A percentile compares a stretch with the other conserved stretches of the same genome.
Conservation (phyloP, 306 rosid species). For the Heteromeles arbutifolia region DNA sequence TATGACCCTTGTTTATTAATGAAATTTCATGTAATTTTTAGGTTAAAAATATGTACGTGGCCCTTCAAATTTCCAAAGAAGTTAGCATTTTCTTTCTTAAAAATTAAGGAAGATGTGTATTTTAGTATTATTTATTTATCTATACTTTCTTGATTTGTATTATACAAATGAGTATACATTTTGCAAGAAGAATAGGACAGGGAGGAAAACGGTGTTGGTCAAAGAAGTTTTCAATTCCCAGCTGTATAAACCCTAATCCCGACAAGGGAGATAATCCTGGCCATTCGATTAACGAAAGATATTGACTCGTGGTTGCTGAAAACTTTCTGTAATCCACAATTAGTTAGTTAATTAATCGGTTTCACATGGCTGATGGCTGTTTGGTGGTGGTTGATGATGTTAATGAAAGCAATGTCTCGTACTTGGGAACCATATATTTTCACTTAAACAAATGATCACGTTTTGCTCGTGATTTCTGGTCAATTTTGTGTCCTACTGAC, state of each 20-base stretch:
- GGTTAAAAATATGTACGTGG: too few species aligned
- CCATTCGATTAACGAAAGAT: neutral
- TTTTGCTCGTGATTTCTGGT: neutral
- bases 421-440: neutral
- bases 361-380: neutral
- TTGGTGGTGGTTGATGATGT: neutral
- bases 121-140: too few species aligned
- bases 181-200: neutral
- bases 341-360: neutral
- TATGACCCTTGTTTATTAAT: too few species aligned
- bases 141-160: too few species aligned
- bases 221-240: neutral
- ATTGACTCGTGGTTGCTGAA: neutral
- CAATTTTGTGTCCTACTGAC: neutral
- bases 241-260: constrained; percentile 8
- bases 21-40: too few species aligned
- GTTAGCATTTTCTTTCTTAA: too few species aligned
- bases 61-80: too few species aligned
- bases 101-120: too few species aligned
- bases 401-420: neutral
- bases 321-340: neutral
- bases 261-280: neutral
- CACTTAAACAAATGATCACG: constrained; percentile 4
- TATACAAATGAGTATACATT: too few species aligned
- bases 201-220: neutral